Base-by-base conservation (phyloP, 108 stramenopile genomes). In the Nitzschia palea region DNA sequence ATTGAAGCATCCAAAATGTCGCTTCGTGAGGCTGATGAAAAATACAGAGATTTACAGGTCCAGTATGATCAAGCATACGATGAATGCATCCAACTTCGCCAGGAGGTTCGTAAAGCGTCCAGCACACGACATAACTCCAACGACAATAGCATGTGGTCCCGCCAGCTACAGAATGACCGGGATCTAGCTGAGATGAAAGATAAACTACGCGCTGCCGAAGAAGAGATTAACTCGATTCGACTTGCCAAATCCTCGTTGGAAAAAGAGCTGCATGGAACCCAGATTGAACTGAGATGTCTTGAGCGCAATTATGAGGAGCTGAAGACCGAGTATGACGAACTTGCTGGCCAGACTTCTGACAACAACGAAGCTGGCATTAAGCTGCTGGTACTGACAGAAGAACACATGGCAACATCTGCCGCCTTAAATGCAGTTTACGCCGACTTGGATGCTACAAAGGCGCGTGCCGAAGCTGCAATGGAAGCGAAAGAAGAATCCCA, bases 331-430 rank as follows among this genome's bases (percentile, higher is more conserved):
- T 89, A 80, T 61, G 80, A 82, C 27, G 83, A 84, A 50, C 52
- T 95, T 35, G 76, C 85, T 34, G 71, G 82, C 5, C 85, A 83
- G 12, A 91, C 82, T 27, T 80, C 82, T 26, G 76, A 85, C 33
- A 91, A 87, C 70, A 86, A 74, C 44, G 94, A 95, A 62, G 94
- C 94, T 5, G 86, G 88, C 63, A 95, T 95, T 27, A 87, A 91
- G 67, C 79, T 95, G 2, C 80, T 90, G 64, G 81, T 85, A 6
- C 63, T 95, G 36, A 86, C 88, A 5, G 80, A 68, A 57, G 91
- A 91, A 68, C 89, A 93, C 60, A 89, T 87, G 47, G 94, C 94
- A 48, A 95, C 88, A 20, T 85, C 88, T 6, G 94, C 94, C 1
- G 89, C 92, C 37, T 65, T 95, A 50, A 92, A 95, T 71, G 94